Evolutionary conservation across 495 filamentous ascomycete genomes (phyloP).

Genomic region (Polyplosphaeria fusca): DNA sequence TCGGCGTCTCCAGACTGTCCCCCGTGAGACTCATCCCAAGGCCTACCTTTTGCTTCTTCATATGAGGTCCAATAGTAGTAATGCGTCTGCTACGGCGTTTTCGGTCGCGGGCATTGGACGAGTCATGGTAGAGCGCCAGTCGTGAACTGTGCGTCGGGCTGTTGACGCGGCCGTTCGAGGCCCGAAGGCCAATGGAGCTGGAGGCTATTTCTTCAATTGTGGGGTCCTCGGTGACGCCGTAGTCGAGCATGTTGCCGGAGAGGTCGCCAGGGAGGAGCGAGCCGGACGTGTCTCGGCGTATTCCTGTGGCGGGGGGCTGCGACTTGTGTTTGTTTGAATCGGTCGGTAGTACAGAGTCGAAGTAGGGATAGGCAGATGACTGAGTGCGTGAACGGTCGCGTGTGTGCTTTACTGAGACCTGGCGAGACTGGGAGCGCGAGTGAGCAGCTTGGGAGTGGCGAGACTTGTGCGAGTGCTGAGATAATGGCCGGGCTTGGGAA

Average conservation of each 20-base stretch:
- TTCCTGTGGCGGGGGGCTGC: not conserved
- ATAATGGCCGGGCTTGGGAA: constrained; percentile 1
- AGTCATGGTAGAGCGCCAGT: not conserved
- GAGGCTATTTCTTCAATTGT: constrained; percentile 12
- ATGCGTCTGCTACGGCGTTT: not conserved
- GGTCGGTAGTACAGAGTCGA: constrained; percentile 3
- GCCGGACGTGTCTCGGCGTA: not conserved
- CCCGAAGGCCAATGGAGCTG: constrained; percentile 1
- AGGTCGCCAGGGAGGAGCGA: constrained; percentile 1
- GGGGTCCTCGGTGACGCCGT: constrained; percentile 13
- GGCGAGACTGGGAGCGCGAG: constrained; percentile 10
- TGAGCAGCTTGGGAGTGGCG: constrained; percentile 1
- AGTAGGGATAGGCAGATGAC: constrained; percentile 24
- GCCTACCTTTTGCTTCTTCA: not conserved
- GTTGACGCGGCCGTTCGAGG: constrained; percentile 5
- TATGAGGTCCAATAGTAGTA: not conserved
- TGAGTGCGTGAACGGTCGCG: constrained; percentile 20
- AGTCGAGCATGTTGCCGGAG: constrained; percentile 14
- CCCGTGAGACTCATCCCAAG: not conserved
- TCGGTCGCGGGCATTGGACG: not conserved
- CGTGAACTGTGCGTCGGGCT: not conserved
- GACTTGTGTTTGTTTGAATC: not conserved
- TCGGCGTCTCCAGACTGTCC: not conserved
- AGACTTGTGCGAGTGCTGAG: constrained; percentile 1
- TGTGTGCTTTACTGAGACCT: constrained; percentile 1